A percentile compares a stretch with the other conserved stretches of the same genome.
Conservation (phyloP, 2,329 filamentous ascomycete species). For the Ceratocystis papillata region DNA sequence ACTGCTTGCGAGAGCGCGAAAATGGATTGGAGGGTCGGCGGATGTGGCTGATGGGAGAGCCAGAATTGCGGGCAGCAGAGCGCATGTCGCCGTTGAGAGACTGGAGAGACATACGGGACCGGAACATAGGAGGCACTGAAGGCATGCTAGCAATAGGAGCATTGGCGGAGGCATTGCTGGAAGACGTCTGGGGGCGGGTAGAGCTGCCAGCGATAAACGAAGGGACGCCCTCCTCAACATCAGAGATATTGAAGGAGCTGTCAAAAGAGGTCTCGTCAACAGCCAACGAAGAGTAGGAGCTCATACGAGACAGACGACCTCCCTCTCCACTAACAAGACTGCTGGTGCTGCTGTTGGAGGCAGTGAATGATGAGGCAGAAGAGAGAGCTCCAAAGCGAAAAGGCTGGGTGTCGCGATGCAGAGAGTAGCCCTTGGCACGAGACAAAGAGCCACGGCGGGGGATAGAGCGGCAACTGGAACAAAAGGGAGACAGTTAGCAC, state of each 20-base stretch:
- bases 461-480: slow-evolving; percentile 16
- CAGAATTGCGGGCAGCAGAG: slow-evolving; percentile 30
- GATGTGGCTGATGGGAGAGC: slow-evolving; percentile 63
- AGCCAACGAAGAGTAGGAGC: slow-evolving; percentile 35
- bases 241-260: slow-evolving; percentile 19
- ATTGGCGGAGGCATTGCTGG: slow-evolving; percentile 13
- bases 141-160: slow-evolving; percentile 3
- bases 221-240: slow-evolving; percentile 17
- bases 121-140: slow-evolving; percentile 45
- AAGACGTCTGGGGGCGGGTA: slow-evolving; percentile 47
- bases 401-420: slow-evolving; percentile 19
- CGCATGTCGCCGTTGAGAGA: slow-evolving; percentile 17
- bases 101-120: slow-evolving; percentile 28
- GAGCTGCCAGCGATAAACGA: slow-evolving; percentile 51
- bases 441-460: slow-evolving; percentile 22
- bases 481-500: slow-evolving; percentile 15
- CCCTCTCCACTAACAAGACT: slow-evolving; percentile 27
- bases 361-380: slow-evolving; percentile 19
- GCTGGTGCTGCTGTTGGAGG: slow-evolving; percentile 22
- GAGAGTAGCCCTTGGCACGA: slow-evolving; percentile 21
- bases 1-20: slow-evolving; percentile 71
- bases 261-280: slow-evolving; percentile 21
- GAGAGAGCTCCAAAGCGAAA: slow-evolving; percentile 21
- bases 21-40: slow-evolving; percentile 64
- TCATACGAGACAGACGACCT: slow-evolving; percentile 28